Conservation (phyloP, 1,139 yeast genomes). For the Debaryomycetaceae sp. region DNA sequence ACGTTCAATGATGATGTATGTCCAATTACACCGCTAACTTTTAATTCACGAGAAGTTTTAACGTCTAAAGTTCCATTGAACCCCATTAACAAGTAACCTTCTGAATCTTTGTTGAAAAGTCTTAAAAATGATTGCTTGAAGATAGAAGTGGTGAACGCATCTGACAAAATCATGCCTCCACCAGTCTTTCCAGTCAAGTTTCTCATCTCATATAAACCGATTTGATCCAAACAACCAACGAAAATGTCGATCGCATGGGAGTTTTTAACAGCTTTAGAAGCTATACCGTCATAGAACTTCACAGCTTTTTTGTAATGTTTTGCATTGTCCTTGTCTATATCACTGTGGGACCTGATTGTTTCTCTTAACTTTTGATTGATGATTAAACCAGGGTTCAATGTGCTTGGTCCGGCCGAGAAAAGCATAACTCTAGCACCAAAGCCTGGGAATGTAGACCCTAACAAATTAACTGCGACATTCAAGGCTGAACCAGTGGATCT, state of each 20-base stretch:
- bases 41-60: slow-evolving; percentile 83
- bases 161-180: slow-evolving; percentile 86
- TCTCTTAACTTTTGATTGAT: slow-evolving; percentile 91
- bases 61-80: slow-evolving; percentile 85
- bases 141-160: slow-evolving; percentile 94
- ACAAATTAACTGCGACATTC: slow-evolving; percentile 75
- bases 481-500: slow-evolving; percentile 95
- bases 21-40: slow-evolving; percentile 90
- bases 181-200: slow-evolving; percentile 86
- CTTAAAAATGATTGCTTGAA: slow-evolving; percentile 92
- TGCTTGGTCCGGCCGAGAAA: slow-evolving; percentile 94
- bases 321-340: slow-evolving; percentile 74
- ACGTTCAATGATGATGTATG: slow-evolving; percentile 77
- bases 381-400: slow-evolving; percentile 92
- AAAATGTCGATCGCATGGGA: slow-evolving; percentile 90
- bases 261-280: slow-evolving; percentile 65
- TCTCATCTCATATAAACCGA: slow-evolving; percentile 97
- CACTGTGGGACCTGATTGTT: slow-evolving; percentile 96
- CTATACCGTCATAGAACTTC: slow-evolving; percentile 77
- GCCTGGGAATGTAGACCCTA: slow-evolving; percentile 85
- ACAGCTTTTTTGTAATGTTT: slow-evolving; percentile 89
- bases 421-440: slow-evolving; percentile 88
- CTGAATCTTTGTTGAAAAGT: slow-evolving; percentile 80
- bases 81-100: slow-evolving; percentile 82
- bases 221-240: slow-evolving; percentile 98